Conservation (phyloP, 2,329 filamentous ascomycete species). For the Clarireedia hainanense region DNA sequence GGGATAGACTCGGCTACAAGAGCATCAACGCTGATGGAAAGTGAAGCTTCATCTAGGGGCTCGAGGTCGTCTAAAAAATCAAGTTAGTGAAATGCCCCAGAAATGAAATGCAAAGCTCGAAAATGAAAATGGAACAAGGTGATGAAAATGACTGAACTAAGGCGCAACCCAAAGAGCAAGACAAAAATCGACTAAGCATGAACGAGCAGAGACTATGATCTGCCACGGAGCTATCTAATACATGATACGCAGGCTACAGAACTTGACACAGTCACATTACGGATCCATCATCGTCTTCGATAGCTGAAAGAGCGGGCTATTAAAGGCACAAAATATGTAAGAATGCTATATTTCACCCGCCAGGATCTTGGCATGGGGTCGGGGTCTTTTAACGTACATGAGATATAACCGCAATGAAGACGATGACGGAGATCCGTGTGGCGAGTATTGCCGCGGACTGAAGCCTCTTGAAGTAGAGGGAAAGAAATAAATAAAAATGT, state of each 20-base stretch:
- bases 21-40: constrained; percentile 51
- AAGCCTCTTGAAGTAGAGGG: constrained; percentile 7
- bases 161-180: neutral
- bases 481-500: constrained; percentile 20
- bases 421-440: constrained; percentile 58
- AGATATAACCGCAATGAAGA: constrained; percentile 48
- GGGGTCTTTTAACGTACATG: constrained; percentile 58
- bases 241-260: constrained; percentile 14
- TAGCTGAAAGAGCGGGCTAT: constrained; percentile 25
- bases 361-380: constrained; percentile 31
- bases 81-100: constrained; percentile 15
- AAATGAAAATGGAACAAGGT: neutral
- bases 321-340: constrained; percentile 33
- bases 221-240: neutral
- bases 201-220: neutral
- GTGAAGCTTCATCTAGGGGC: constrained; percentile 49
- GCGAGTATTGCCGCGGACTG: constrained; percentile 20
- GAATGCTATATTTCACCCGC: constrained; percentile 44
- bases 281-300: constrained; percentile 56
- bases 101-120: neutral
- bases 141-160: neutral
- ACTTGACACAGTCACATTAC: constrained; percentile 39
- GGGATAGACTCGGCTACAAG: constrained; percentile 50
- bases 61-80: constrained; percentile 40
- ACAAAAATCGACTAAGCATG: neutral